Base-by-base conservation (phyloP, 257 asterid genomes). In the Osmanthus fragrans region DNA sequence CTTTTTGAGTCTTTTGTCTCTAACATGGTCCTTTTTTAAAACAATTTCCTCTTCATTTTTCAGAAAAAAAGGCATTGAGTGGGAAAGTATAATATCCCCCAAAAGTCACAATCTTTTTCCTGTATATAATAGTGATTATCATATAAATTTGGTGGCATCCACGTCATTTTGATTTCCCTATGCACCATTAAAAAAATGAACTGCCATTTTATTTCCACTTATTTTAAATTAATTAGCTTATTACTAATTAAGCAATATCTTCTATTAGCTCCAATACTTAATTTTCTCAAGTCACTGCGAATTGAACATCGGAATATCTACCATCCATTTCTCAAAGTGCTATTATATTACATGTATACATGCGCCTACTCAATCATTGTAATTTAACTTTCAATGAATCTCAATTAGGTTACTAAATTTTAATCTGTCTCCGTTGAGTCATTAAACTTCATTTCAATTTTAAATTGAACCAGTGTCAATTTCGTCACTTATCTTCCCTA, bases 141-240 rank as follows among this genome's bases (percentile, higher is more conserved):
- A 81, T 63, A 66, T 58, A 34, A 69, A 21, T 6, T 58, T 73
- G 47, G 84, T 82, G 88, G 72, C 60, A n/a, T 77, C 88, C 88
- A 82, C 84, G 78, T 79, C 88, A 77, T 29, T 23, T 11, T 32
- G 70, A 40, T 64, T 23, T 19, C 74, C 63, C 67, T 68, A 36
- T 63, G 66, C 72, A 32, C 79, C 80, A 72, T 10, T 37, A 70
- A 70, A 66, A 64, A 66, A 73, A 12, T 77, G 71, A 82, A 71
- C 76, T 78, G 58, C 83, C 70, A 56, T n/a, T 58, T 58, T 29
- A 67, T 15, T 29, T 32, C 72, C n/a, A 67, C 32, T 58, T 23
- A 58, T 58, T 58, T 58, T 67, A 67, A 32, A 0, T 67, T 67
- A 67, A 67, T 27, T 30, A 12, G 37, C 37, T 30, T 67, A 4